Base-by-base conservation (phyloP, 495 filamentous ascomycete genomes). In the Trichocladium antarcticum region DNA sequence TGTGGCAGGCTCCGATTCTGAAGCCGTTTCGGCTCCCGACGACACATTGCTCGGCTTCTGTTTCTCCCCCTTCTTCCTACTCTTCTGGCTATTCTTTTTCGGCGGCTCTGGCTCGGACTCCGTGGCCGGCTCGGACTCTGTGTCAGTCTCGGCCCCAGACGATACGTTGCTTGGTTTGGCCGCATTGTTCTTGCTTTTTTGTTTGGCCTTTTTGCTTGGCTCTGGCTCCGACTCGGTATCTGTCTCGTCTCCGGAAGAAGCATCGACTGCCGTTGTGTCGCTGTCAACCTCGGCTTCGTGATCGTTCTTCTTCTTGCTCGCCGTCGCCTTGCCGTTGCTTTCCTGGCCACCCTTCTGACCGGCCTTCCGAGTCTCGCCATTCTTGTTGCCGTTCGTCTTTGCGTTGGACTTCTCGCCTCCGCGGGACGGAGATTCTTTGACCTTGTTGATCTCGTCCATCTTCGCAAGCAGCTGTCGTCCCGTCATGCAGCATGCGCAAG, bases 51-150 rank as follows among this genome's bases (percentile, higher is more conserved):
- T 3, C 10, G 31, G 11, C 9, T 42, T 14, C 37, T 61, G 54
- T 10, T 11, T 3, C 31, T 32, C 10, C 10, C 42, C 37, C n/a
- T 53, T 53, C 39, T 9, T 22, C 15, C 7, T 48, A 10, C 31
- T 14, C 2, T 32, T 40, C n/a, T 3, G 15, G 9, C 42, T 24
- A 41, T 61, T 61, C 27, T 45, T 32, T 28, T 53, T 53, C 0
- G 45, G 32, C 5, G 45, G 21, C 27, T 48, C 43, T 1, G 43
- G 36, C 35, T 49, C 41, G 14, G 48, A 47, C 37, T 36, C 37
- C 3, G 41, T 57, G 39, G 16, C 19, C 15, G 24, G 24, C 24
- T 27, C 24, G 8, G 24, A 4, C 4, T 27, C 24, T 27, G 24
- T 8, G 4, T 27, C 24, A 27, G 24, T 39, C 39, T 59, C 42